Evolutionary conservation across 2,329 filamentous ascomycete genomes (phyloP), one percentile per base, ranked within the genome.

Genomic region (Fonsecaea pedrosoi): DNA sequence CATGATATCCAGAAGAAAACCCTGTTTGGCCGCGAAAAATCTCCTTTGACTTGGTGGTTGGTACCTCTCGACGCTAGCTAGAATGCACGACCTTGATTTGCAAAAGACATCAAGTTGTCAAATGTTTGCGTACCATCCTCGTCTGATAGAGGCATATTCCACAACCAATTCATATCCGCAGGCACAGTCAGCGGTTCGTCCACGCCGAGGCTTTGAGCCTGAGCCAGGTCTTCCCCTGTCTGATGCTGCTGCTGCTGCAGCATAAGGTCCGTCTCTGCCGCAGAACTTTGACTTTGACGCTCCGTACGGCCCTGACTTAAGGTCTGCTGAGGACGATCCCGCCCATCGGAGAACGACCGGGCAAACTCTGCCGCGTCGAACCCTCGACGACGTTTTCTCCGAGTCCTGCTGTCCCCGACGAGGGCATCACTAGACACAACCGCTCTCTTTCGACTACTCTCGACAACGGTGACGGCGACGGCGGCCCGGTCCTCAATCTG

Each of bases 91-190:
- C 63, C 66, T 56, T 69, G 62, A 53, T 65, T 69, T 7, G 66
- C 66, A 62, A 69, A 63, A 38, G 59, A 69, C 10, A 69, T 48
- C 59, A 69, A 32, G 35, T 48, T 69, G 18, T 69, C 64, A 56
- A 69, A 69, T 55, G 66, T 53, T 21, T 63, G 66, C 10, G 37
- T 53, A 37, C 63, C 60, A 56, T 63, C 59, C 8, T 45, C 40
- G 34, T 69, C 55, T 21, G 38, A 25, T 2, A 63, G 32, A 21
- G 63, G 59, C 63, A 66, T 60, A 56, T 48, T 60, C 62, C 63
- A 69, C 30, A 63, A 30, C 55, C 63, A 56, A 54, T 66, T 63
- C 58, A 63, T 38, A 45, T 69, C 66, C 37, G 30, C 21, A n/a
- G 60, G 60, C 35, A 60, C 30, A 60, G 25, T 56, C 2, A 64